Evolutionary conservation across 495 filamentous ascomycete species (phyloP).

Genomic region (Talaromyces ruber): DNA sequence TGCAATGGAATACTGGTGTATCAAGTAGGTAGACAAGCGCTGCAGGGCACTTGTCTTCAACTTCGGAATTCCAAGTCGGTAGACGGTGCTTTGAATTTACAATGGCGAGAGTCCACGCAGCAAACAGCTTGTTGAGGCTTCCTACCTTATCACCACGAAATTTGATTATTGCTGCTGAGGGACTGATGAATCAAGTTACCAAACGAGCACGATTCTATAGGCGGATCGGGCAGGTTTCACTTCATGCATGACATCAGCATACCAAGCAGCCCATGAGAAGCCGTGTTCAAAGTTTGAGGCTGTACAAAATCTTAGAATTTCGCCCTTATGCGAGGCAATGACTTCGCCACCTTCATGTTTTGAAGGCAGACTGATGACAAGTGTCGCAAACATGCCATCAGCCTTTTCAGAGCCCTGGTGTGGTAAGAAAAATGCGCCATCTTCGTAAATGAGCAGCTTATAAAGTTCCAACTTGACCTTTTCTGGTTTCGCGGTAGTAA

Average conservation of each 20-base stretch:
- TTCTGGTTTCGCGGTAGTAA: constrained; percentile 10
- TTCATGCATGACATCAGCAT: constrained; percentile 46
- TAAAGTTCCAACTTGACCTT: constrained; percentile 34
- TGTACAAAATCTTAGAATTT: constrained; percentile 24
- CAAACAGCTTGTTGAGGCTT: constrained; percentile 15
- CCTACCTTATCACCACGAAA: constrained; percentile 5
- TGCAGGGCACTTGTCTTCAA: not conserved
- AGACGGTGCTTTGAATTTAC: not conserved
- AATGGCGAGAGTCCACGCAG: constrained; percentile 10
- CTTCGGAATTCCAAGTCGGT: not conserved
- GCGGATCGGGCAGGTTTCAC: constrained; percentile 41
- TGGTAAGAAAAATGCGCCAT: constrained; percentile 44
- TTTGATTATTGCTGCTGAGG: constrained; percentile 6
- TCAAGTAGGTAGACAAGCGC: constrained; percentile 31
- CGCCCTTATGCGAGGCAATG: constrained; percentile 27
- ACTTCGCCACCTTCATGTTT: constrained; percentile 44
- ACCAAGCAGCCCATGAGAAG: constrained; percentile 39
- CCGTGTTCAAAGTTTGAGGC: constrained; percentile 19
- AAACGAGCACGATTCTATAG: constrained; percentile 43
- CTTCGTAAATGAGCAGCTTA: constrained; percentile 49
- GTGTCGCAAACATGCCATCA: constrained; percentile 48
- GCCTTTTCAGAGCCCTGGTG: constrained; percentile 48
- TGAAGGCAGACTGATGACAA: constrained; percentile 46
- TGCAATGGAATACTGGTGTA: constrained; percentile 39
- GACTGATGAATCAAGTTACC: constrained; percentile 41